Percentiles rank a stretch among this genome's conserved stretches.
phyloP scores from a whole-genome alignment of 306 rosid species.

The Ammopiptanthus mongolicus region DNA sequence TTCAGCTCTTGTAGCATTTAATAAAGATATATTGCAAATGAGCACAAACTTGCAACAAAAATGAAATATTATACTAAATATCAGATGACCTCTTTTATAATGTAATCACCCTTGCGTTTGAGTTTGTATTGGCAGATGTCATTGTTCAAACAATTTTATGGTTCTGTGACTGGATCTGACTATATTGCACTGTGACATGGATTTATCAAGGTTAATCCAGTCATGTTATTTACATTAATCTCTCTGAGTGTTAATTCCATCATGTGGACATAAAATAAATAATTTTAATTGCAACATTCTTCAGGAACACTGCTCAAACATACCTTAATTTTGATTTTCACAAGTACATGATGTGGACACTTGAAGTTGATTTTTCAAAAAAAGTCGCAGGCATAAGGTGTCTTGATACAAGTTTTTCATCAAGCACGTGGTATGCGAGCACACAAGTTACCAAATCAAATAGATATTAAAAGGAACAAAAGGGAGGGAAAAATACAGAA shows the following conservation, averaged over 20 bases:
- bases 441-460: too few relatives aligned
- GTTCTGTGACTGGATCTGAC: conserved; percentile 64
- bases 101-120: conserved; percentile 8
- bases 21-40: neutral
- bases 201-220: conserved; percentile 59
- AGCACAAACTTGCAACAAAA: neutral
- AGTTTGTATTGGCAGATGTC: conserved; percentile 45
- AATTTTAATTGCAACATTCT: conserved; percentile 1
- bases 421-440: too few relatives aligned
- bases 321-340: conserved; percentile 45
- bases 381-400: conserved; percentile 83
- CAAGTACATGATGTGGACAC: conserved; percentile 47
- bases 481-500: too few relatives aligned
- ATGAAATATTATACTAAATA: neutral
- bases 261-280: neutral
- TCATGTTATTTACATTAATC: neutral
- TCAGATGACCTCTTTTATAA: too few relatives aligned
- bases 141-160: conserved; percentile 76
- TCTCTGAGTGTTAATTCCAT: neutral
- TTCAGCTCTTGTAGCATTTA: neutral
- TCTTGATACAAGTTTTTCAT: too few relatives aligned
- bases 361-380: conserved; percentile 70
- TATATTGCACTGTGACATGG: conserved; percentile 71
- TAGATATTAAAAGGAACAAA: too few relatives aligned
- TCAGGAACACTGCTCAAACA: conserved; percentile 39